Percentiles rank a stretch among this genome's conserved stretches.
These are phyloP conservation scores for Acacia crassicarpa DNA, from an alignment of 306 rosid species.

Conservation along the genomic window DNA sequence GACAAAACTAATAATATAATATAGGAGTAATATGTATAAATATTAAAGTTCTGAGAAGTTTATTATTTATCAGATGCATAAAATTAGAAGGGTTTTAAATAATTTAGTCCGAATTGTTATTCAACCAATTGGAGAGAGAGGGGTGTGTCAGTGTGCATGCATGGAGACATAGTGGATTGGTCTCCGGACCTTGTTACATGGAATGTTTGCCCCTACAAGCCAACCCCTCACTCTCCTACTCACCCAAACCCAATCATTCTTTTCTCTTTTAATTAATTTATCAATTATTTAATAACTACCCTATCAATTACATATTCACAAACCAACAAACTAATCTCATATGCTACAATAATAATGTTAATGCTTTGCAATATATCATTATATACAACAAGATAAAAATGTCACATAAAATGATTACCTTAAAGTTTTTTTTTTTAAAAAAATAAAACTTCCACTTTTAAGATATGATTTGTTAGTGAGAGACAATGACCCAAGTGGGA, in stretches of 20 bases:
- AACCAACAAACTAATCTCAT: not conserved
- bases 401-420: not conserved
- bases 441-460: not conserved
- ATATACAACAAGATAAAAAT: not conserved
- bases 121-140: not conserved
- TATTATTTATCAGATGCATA: too few relatives aligned
- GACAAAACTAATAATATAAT: too few relatives aligned
- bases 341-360: not conserved
- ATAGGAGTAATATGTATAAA: too few relatives aligned
- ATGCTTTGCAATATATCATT: not conserved
- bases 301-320: not conserved
- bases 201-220: constrained; percentile 38
- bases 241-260: not conserved
- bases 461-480: not conserved
- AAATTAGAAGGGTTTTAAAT: too few relatives aligned
- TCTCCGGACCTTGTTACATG: constrained; percentile 39
- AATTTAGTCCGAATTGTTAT: too few relatives aligned
- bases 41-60: too few relatives aligned
- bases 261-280: not conserved
- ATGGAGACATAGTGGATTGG: constrained; percentile 32
- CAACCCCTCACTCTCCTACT: not conserved
- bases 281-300: not conserved
- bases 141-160: not conserved
- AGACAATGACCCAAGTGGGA: not conserved
- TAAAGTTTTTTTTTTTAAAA: not conserved